Evolutionary conservation across 192 early-diverging fungal species (phyloP).

Genomic region (Cetraspora pellucida): DNA sequence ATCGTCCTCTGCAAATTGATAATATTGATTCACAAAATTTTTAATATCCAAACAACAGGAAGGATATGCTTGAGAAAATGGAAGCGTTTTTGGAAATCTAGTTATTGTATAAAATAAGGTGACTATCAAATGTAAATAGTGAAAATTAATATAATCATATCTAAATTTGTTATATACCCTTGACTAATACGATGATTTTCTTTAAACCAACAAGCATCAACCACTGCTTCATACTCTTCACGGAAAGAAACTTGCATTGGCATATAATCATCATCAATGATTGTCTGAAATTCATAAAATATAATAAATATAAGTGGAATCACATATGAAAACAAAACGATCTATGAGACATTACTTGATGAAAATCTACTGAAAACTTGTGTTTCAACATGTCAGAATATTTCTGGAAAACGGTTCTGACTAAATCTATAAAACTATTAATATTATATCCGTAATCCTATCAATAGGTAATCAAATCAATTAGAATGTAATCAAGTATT

Average conservation of each 20-base stretch:
- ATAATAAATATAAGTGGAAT: background rate
- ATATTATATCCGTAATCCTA: constrained; percentile 79
- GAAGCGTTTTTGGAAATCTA: constrained; percentile 72
- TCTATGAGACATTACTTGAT: constrained; percentile 53
- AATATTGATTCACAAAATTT: constrained; percentile 76
- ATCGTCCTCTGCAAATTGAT: constrained; percentile 84
- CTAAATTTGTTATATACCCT: background rate
- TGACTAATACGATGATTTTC: constrained; percentile 48
- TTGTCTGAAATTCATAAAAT: constrained; percentile 53
- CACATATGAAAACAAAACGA: background rate
- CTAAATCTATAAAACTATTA: constrained; percentile 65
- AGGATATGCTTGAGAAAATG: constrained; percentile 83
- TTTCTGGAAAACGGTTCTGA: constrained; percentile 76
- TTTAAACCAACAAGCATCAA: constrained; percentile 64
- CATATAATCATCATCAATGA: constrained; percentile 81
- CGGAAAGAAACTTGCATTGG: constrained; percentile 71
- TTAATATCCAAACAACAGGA: constrained; percentile 70
- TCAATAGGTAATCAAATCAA: background rate
- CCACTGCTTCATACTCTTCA: constrained; percentile 65
- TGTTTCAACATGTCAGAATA: constrained; percentile 78
- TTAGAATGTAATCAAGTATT: background rate
- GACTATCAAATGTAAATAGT: background rate
- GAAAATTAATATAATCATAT: no score
- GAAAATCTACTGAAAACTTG: constrained; percentile 65
- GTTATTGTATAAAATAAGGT: background rate